Percentiles rank a stretch among this genome's conserved stretches.
Conservation (phyloP, 768 basidiomycete species). For the Auriscalpium microsporum region DNA sequence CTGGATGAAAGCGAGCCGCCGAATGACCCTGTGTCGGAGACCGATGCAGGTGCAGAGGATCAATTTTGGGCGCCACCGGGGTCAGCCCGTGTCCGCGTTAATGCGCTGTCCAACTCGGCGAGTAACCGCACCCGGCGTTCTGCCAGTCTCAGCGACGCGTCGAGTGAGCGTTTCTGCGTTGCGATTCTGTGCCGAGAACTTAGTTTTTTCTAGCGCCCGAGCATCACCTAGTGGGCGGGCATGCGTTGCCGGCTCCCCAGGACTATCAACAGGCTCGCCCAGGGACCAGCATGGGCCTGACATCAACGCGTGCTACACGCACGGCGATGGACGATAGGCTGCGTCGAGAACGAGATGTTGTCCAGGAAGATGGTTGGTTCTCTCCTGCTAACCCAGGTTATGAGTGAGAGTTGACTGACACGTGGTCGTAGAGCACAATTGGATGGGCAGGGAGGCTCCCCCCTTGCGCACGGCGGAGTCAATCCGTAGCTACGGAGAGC, state of each 20-base stretch:
- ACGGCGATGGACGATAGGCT: conserved; percentile 40
- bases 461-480: neutral
- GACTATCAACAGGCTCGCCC: conserved; percentile 26
- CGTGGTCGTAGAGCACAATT: no score
- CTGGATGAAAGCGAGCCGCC: conserved; percentile 32
- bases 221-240: neutral
- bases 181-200: conserved; percentile 4
- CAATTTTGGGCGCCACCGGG: conserved; percentile 5
- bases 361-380: conserved; percentile 36
- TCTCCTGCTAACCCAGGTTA: neutral
- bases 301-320: conserved; percentile 24
- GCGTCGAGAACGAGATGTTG: conserved; percentile 25
- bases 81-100: conserved; percentile 20
- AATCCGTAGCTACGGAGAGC: conserved; percentile 13
- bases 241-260: neutral
- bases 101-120: conserved; percentile 29
- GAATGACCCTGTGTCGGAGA: conserved; percentile 27
- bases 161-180: conserved; percentile 10
- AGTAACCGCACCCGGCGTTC: conserved; percentile 59
- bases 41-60: conserved; percentile 30
- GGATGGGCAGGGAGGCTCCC: no score
- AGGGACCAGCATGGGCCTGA: conserved; percentile 33
- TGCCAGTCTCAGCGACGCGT: conserved; percentile 68
- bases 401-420: no score
- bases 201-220: neutral